Base-by-base conservation (phyloP, 208 protist species). In the Acanthamoeba quina region DNA sequence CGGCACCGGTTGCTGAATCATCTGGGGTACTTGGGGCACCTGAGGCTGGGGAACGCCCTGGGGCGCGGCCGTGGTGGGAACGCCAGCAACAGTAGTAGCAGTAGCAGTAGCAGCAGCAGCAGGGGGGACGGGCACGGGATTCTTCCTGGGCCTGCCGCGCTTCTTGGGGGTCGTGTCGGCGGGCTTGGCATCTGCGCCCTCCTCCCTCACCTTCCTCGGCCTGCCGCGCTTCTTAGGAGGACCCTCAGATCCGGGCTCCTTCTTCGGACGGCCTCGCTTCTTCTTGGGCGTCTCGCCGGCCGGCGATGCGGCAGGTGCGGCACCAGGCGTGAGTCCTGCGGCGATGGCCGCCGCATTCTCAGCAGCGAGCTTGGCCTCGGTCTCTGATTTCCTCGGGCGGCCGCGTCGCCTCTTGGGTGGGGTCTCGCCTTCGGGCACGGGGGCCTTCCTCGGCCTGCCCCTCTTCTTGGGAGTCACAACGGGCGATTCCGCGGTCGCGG, bases 81-180 rank as follows among this genome's bases (percentile, higher is more conserved):
- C 52, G 15, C 52, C 52, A 58, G 52, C 52, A 58, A 58, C 52
- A 41, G 66, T 41, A n/a, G 66, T 74, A 10, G 66, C 17, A 44
- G 34, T 74, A 7, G 24, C 74, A 29, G 41, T 7, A 21, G 74
- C 74, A 41, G 7, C 74, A 24, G 64, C 37, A 37, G 72, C 31
- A 9, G 72, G 31, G 41, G 37, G 5, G 1, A n/a, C 52, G 4
- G 82, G 60, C 5, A 72, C 56, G 37, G 85, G 56, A 21, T 91
- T 91, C 85, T 91, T 91, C 64, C 85, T 91, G 21, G 85, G 85
- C 10, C 85, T 24, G 56, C 85, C 85, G 15, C 85, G 11, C 64
- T 74, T 91, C 85, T 91, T 91, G 41, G 76, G 76, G 11, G 76
- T 85, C 24, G 76, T 37, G 21, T 85, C 76, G 49, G 47, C 76